These are phyloP conservation scores for Onygenales sp. DNA, from an alignment of 2,329 filamentous ascomycete species.

Conservation along the genomic window DNA sequence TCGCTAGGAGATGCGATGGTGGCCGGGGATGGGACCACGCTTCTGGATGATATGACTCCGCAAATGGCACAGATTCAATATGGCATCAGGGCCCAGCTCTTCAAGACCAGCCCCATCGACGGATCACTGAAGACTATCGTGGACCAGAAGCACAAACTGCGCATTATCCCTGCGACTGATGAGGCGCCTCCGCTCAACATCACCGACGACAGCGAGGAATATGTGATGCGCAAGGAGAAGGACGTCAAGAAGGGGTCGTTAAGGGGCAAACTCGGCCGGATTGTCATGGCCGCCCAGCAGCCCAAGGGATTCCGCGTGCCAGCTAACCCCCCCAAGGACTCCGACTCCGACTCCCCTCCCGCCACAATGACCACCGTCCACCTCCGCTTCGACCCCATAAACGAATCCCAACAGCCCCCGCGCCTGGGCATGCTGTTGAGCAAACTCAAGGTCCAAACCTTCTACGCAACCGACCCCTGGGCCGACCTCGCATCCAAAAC, in stretches of 20 bases:
- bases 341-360: conserved; percentile 26
- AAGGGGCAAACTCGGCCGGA: conserved; percentile 45
- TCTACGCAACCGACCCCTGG: conserved; percentile 44
- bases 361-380: conserved; percentile 48
- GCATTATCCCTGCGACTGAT: conserved; percentile 48
- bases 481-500: conserved; percentile 39
- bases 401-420: conserved; percentile 42
- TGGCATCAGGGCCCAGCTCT: conserved; percentile 41
- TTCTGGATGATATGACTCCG: conserved; percentile 53
- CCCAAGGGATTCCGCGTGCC: conserved; percentile 47
- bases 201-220: conserved; percentile 37
- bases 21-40: conserved; percentile 38
- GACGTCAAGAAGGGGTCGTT: conserved; percentile 51
- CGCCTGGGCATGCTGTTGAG: conserved; percentile 42
- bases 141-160: conserved; percentile 45
- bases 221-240: conserved; percentile 49
- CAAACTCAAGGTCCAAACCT: conserved; percentile 50
- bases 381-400: conserved; percentile 51
- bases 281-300: conserved; percentile 49
- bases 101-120: conserved; percentile 25
- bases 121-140: conserved; percentile 37
- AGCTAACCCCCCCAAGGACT: conserved; percentile 11
- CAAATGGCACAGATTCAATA: conserved; percentile 55
- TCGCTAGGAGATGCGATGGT: conserved; percentile 50
- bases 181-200: conserved; percentile 51